Base-by-base conservation (phyloP, 306 rosid genomes). In the Mimosa pudica region DNA sequence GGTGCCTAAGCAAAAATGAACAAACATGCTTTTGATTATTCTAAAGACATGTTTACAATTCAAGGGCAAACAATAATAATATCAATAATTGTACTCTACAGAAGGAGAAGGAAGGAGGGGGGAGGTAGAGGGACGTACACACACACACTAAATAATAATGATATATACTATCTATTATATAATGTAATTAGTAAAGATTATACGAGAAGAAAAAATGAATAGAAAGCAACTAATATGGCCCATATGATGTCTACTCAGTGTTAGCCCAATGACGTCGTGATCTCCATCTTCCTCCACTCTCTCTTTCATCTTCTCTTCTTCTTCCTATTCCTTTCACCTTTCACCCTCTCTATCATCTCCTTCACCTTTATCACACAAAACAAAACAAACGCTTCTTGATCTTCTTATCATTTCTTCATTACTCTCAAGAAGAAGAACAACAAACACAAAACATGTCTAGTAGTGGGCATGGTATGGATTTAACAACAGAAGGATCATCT, bases 161-260 rank as follows among this genome's bases (percentile, higher is more conserved):
- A 62, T 55, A 10, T 38, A 5, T 38, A 5, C 42, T 38, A 38
- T 24, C 30, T 38, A 38, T 38, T 38, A 38, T 18, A 62, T 62
- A 14, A 14, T 51, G 57, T 51, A 17, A 35, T 30, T 13, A 62
- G 0, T 62, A 62, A 32, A 14, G 35, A 32, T 71, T 83, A 80
- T 81, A 82, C 84, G 84, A 62, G 79, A 71, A 86, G 87, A 86
- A 88, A 79, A 81, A 75, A 83, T 81, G 96, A 90, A 81, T 3
- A 76, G 83, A 87, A 80, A 85, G 88, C 84, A 77, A 82, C 76
- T 72, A 63, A 71, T 16, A 48, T 90, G 96, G 97, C 92, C 98
- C 98, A 92, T 86, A 77, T 73, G 78, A 78, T 84, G 98, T 94
- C 98, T 78, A 73, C 89, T 94, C 93, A 81, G 46, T 60, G 65